Conservation (phyloP, 2,329 filamentous ascomycete species). For the Aspergillus terreus region DNA sequence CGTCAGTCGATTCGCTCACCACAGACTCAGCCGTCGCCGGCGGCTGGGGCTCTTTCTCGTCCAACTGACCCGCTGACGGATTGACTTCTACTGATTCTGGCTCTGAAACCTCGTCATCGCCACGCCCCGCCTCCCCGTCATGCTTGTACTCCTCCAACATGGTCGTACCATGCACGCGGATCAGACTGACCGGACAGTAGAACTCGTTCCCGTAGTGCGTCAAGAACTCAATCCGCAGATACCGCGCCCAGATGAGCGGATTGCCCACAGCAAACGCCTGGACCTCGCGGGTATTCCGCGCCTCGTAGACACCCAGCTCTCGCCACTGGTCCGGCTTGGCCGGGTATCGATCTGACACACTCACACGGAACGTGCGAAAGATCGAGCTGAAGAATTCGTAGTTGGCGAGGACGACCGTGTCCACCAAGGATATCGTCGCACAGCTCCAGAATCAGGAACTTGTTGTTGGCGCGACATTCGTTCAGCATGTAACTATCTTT, state of each 20-base stretch:
- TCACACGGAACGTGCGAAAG: slow-evolving; percentile 84
- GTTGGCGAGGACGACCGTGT: slow-evolving; percentile 95
- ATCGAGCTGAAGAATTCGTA: slow-evolving; percentile 99
- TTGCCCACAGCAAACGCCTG: slow-evolving; percentile 94
- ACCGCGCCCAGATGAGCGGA: slow-evolving; percentile 92
- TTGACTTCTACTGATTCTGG: slow-evolving; percentile 32
- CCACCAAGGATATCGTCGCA: slow-evolving; percentile 85
- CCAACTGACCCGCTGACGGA: slow-evolving; percentile 17
- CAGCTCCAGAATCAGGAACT: slow-evolving; percentile 91
- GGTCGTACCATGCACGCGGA: slow-evolving; percentile 87
- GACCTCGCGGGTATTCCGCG: slow-evolving; percentile 86
- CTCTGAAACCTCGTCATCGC: slow-evolving; percentile 60
- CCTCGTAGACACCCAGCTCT: slow-evolving; percentile 81
- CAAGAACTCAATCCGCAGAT: slow-evolving; percentile 85
- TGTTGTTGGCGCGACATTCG: slow-evolving; percentile 79
- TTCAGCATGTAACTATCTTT: slow-evolving; percentile 99
- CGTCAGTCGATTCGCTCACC: neutral
- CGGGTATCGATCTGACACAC: slow-evolving; percentile 91
- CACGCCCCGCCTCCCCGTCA: slow-evolving; percentile 65
- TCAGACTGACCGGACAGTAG: slow-evolving; percentile 86
- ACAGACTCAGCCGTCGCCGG: neutral
- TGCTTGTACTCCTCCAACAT: slow-evolving; percentile 94
- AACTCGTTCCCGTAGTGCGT: slow-evolving; percentile 95
- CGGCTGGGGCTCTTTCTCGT: slow-evolving; percentile 11
- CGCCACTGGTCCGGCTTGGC: slow-evolving; percentile 92